Conservation (phyloP, 495 filamentous ascomycete species). For the Thozetella sp. region DNA sequence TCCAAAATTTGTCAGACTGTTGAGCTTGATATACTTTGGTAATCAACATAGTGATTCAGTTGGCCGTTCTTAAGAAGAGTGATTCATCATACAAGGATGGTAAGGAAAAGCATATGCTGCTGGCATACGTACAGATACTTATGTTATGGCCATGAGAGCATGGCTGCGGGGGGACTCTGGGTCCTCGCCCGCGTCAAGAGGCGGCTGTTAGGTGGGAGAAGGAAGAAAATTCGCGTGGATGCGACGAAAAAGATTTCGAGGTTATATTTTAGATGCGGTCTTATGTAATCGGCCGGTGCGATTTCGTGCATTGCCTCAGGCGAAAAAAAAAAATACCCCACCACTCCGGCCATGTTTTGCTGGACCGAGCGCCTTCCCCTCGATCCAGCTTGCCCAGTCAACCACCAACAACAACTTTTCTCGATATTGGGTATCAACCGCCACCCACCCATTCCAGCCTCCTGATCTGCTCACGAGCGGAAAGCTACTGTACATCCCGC, state of each 20-base stretch:
- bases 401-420: conserved; percentile 1
- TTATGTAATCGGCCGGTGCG: neutral
- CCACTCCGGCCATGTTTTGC: neutral
- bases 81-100: conserved; percentile 42
- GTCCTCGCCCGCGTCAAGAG: neutral
- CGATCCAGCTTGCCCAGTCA: neutral
- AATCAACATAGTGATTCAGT: conserved; percentile 59
- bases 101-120: neutral
- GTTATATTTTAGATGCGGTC: neutral
- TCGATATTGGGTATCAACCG: conserved; percentile 3
- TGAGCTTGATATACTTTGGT: conserved; percentile 56
- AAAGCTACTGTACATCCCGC: neutral
- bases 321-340: neutral
- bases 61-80: conserved; percentile 61
- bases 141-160: neutral
- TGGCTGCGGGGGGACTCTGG: conserved; percentile 1
- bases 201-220: neutral
- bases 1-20: conserved; percentile 55
- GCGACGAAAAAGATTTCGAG: neutral
- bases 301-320: neutral
- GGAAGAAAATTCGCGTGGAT: neutral
- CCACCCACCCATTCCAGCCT: neutral
- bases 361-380: conserved; percentile 3
- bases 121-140: neutral
- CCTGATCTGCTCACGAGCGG: neutral